These are phyloP conservation scores for Lepidium aucheri DNA, from an alignment of 345 rosid genomes.

Conservation along the genomic window DNA sequence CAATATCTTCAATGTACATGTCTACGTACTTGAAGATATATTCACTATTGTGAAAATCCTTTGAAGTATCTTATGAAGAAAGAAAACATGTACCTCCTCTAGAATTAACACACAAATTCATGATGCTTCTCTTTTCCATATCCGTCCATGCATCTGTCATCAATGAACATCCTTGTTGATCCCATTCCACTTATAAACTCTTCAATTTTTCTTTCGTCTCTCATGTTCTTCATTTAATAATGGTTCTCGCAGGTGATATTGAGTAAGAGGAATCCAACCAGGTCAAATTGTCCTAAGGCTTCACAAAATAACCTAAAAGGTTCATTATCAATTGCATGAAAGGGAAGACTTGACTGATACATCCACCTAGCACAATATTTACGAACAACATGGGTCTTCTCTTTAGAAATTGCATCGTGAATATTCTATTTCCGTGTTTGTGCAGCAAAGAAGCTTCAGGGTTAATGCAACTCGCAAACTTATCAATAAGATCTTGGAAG, in stretches of 20 bases:
- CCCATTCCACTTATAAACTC: neutral
- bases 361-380: neutral
- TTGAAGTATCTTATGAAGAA: neutral
- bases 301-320: neutral
- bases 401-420: neutral
- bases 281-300: neutral
- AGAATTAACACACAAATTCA: neutral
- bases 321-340: neutral
- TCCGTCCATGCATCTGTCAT: neutral
- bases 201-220: neutral
- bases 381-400: neutral
- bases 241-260: neutral
- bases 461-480: neutral
- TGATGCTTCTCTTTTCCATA: neutral
- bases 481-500: neutral
- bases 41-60: neutral
- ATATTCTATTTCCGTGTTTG: neutral
- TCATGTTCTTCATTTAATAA: neutral
- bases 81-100: neutral
- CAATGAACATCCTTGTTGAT: neutral
- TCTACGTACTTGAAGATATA: neutral
- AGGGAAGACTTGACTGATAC: neutral
- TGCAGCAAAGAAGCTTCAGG: neutral
- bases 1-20: neutral
- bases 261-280: neutral